A percentile compares a stretch with the other conserved stretches of the same genome.
phyloP scores from a whole-genome alignment of 129 eudicot species.

The Chrysanthemum makinoi region DNA sequence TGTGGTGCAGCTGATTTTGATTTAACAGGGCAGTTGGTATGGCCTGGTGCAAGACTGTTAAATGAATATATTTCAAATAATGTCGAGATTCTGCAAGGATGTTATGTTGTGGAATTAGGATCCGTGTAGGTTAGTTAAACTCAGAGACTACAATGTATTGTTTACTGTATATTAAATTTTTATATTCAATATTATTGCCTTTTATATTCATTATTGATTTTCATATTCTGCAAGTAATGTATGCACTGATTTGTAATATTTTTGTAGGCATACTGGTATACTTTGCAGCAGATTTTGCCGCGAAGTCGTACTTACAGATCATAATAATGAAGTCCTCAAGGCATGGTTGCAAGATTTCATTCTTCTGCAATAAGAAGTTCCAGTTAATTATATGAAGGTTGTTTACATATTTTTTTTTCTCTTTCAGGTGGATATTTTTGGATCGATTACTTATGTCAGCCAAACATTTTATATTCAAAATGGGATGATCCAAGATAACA shows the following conservation, averaged over 20 bases:
- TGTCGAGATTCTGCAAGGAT: conserved; percentile 66
- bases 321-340: conserved; percentile 93
- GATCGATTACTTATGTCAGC: too few species aligned
- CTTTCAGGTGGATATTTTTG: too few species aligned
- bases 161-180: background rate
- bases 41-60: conserved; percentile 98
- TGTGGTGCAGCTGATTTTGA: conserved; percentile 81
- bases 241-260: conserved; percentile 18
- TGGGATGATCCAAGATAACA: too few species aligned
- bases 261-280: conserved; percentile 81
- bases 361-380: conserved; percentile 18
- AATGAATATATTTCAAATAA: conserved; percentile 81
- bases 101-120: conserved; percentile 84
- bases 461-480: too few species aligned
- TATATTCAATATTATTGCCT: background rate
- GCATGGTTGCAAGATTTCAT: conserved; percentile 45
- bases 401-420: too few species aligned
- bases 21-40: conserved; percentile 96
- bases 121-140: conserved; percentile 79
- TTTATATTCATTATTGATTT: too few species aligned
- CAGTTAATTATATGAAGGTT: too few species aligned
- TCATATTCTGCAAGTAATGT: background rate
- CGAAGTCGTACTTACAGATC: conserved; percentile 74
- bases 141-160: background rate
- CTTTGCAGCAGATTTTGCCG: conserved; percentile 78